A percentile compares a stretch with the other conserved stretches of the same genome.
phyloP scores from a whole-genome alignment of 495 filamentous ascomycete genomes.

The Venustampulla echinocandica region DNA sequence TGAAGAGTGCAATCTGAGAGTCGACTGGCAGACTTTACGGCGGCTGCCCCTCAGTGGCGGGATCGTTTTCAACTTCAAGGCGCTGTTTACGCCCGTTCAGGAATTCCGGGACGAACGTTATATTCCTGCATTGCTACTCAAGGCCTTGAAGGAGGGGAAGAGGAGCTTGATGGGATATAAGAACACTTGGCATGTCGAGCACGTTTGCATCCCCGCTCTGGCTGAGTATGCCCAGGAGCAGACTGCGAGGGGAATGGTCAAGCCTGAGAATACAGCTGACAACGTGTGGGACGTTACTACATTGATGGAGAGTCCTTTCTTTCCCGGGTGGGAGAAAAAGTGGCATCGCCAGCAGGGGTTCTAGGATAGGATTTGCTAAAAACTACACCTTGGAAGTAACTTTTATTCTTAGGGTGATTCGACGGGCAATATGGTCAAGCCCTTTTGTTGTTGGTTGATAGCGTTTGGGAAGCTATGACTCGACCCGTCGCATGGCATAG shows the following conservation, averaged over 20 bases:
- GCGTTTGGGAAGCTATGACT: too few species aligned
- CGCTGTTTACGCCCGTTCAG: constrained; percentile 67
- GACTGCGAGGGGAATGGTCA: constrained; percentile 50
- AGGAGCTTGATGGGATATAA: constrained; percentile 73
- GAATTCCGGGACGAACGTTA: constrained; percentile 70
- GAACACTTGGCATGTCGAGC: constrained; percentile 74
- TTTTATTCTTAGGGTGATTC: too few species aligned
- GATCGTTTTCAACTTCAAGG: constrained; percentile 88
- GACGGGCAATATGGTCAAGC: too few species aligned
- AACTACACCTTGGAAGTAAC: neutral
- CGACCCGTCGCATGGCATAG: too few species aligned
- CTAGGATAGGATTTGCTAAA: constrained; percentile 7
- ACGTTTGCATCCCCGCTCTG: constrained; percentile 60
- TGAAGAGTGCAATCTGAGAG: constrained; percentile 63
- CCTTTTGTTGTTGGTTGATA: too few species aligned
- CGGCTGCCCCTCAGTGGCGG: constrained; percentile 68
- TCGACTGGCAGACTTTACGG: constrained; percentile 88
- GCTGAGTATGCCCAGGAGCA: constrained; percentile 66
- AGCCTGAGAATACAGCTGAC: constrained; percentile 34
- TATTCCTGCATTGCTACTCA: constrained; percentile 58
- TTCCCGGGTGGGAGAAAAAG: constrained; percentile 73
- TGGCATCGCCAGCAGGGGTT: constrained; percentile 74
- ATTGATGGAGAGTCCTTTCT: constrained; percentile 77
- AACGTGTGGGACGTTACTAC: constrained; percentile 60
- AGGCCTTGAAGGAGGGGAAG: constrained; percentile 67